A percentile compares a stretch with the other conserved stretches of the same genome.
These are phyloP conservation scores for Chlamydomonas schloesseri DNA, from an alignment of 139 green algal species.

Conservation along the genomic window DNA sequence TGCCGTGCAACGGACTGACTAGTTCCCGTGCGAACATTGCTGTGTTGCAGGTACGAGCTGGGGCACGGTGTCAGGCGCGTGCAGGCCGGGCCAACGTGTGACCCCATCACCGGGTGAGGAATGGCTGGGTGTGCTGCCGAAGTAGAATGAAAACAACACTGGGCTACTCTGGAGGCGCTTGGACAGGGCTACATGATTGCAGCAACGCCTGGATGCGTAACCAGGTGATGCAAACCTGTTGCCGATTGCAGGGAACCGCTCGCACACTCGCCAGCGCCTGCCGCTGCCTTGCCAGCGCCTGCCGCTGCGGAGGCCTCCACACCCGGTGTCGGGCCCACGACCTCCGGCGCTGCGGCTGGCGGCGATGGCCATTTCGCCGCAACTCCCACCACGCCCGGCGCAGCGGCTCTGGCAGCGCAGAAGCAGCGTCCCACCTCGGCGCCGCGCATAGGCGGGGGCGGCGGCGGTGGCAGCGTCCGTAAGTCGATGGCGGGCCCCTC, in stretches of 20 bases:
- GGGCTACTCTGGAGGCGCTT: too few relatives aligned
- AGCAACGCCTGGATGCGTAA: too few relatives aligned
- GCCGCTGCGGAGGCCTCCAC: background rate
- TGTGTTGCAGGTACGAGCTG: background rate
- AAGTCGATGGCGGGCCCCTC: constrained; percentile 19
- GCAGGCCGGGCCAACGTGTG: background rate
- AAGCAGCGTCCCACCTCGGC: constrained; percentile 5
- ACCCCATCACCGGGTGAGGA: constrained; percentile 41
- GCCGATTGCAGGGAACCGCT: background rate
- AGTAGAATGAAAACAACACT: too few relatives aligned
- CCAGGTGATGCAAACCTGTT: too few relatives aligned
- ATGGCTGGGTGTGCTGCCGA: too few relatives aligned
- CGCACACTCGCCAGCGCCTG: background rate
- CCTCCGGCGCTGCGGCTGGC: too few relatives aligned
- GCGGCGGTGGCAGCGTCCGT: background rate
- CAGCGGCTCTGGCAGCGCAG: background rate
- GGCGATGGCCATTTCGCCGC: too few relatives aligned
- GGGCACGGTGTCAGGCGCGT: constrained; percentile 15
- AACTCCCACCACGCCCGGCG: background rate
- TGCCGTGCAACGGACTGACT: too few relatives aligned
- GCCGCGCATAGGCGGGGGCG: background rate
- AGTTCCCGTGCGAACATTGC: too few relatives aligned
- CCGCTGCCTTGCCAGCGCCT: background rate
- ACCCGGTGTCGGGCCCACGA: too few relatives aligned
- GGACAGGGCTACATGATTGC: too few relatives aligned